phyloP scores from a whole-genome alignment of 176 grass and related monocot species.

The Lolium rigidum region DNA sequence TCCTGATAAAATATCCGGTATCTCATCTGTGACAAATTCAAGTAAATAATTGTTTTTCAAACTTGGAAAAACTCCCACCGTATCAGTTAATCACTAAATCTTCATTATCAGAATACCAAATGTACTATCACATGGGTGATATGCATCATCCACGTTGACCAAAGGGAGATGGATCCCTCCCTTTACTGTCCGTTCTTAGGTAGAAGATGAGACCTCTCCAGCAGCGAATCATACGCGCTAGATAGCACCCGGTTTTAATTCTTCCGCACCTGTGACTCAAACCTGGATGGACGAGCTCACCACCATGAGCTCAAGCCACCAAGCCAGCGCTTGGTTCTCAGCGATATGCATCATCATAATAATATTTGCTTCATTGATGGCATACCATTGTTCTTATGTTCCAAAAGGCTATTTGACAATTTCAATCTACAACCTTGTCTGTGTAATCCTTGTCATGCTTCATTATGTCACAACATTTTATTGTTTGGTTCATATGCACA shows the following conservation, averaged over 20 bases:
- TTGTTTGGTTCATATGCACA: not conserved
- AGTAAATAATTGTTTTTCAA: not conserved
- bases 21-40: not conserved
- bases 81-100: not conserved
- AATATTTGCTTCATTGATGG: not conserved
- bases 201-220: no score
- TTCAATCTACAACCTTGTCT: not conserved
- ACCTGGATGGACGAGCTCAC: no score
- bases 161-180: no score
- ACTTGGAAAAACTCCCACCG: slow-evolving; percentile 4
- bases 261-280: no score
- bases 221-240: no score
- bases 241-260: no score
- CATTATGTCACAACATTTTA: not conserved
- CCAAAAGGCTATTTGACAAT: not conserved
- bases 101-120: not conserved
- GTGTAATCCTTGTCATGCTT: not conserved
- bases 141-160: no score
- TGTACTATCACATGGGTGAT: not conserved
- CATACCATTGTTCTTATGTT: not conserved
- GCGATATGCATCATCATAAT: not conserved
- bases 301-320: no score
- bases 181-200: no score
- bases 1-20: not conserved
- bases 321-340: no score